A percentile compares a stretch with the other conserved stretches of the same genome.
phyloP scores from a whole-genome alignment of 2,329 filamentous ascomycete species.

The Apiospora arundinis region DNA sequence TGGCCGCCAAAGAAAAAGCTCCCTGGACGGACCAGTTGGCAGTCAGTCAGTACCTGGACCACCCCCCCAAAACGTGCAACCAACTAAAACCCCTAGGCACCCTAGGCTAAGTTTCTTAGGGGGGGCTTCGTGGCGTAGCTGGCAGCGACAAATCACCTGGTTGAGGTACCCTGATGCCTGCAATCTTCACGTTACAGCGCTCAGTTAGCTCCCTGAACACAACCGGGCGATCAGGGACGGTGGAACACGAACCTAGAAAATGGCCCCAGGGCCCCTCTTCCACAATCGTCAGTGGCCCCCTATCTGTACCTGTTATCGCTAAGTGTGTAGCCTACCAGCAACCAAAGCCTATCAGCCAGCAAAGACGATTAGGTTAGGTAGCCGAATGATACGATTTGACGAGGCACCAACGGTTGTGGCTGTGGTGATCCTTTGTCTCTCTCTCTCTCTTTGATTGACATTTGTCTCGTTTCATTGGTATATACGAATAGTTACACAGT shows the following conservation, averaged over 20 bases:
- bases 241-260: not conserved
- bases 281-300: not conserved
- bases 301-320: not conserved
- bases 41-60: not conserved
- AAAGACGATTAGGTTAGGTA: too few relatives aligned
- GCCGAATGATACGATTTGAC: not conserved
- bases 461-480: not conserved
- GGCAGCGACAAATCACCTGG: slow-evolving; percentile 12
- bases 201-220: not conserved
- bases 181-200: not conserved
- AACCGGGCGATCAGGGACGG: slow-evolving; percentile 14
- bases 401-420: not conserved
- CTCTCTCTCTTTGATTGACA: not conserved
- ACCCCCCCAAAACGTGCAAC: not conserved
- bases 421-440: not conserved
- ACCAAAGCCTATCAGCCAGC: too few relatives aligned
- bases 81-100: slow-evolving; percentile 3
- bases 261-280: not conserved
- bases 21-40: too few relatives aligned
- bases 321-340: not conserved
- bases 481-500: too few relatives aligned
- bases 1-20: not conserved
- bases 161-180: not conserved
- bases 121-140: slow-evolving; percentile 8
- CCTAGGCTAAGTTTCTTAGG: too few relatives aligned